Percentiles rank a stretch among this genome's conserved stretches.
These are phyloP conservation scores for Gilbertella persicaria DNA, from an alignment of 371 early-diverging fungal genomes.

Conservation along the genomic window DNA sequence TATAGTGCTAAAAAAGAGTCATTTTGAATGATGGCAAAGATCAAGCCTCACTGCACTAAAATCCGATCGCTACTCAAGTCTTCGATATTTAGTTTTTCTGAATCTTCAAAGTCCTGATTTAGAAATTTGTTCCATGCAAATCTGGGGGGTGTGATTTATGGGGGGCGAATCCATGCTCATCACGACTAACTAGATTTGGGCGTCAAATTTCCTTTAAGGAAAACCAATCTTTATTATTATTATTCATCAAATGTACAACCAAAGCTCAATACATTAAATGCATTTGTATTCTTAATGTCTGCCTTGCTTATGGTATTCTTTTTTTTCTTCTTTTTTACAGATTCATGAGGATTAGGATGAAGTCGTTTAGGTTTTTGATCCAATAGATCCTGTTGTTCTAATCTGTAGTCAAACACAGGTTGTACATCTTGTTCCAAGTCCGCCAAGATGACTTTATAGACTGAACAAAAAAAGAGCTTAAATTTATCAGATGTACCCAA, in stretches of 20 bases:
- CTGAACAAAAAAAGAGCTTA: conserved; percentile 11
- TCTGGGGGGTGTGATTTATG: neutral
- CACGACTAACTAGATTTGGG: no score
- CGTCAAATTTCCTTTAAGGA: no score
- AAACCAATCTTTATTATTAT: neutral
- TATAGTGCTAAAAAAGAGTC: conserved; percentile 14
- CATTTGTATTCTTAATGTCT: conserved; percentile 19
- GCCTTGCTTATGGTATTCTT: conserved; percentile 2
- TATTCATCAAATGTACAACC: conserved; percentile 42
- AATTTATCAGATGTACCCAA: conserved; percentile 13
- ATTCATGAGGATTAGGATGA: neutral
- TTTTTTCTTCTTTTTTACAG: conserved; percentile 16
- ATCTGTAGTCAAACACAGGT: conserved; percentile 27
- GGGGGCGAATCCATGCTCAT: neutral
- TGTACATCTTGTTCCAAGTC: conserved; percentile 17
- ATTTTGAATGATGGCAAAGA: conserved; percentile 4
- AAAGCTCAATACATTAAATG: conserved; percentile 40
- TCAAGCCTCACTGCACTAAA: conserved; percentile 19
- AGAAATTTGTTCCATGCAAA: neutral
- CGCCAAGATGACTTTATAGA: conserved; percentile 20
- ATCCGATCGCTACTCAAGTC: conserved; percentile 18
- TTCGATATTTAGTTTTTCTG: conserved; percentile 4
- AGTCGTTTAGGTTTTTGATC: conserved; percentile 24
- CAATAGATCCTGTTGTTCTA: conserved; percentile 5
- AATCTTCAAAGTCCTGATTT: conserved; percentile 12